A percentile compares a stretch with the other conserved stretches of the same genome.
Evolutionary conservation across 768 basidiomycete species (phyloP).

Genomic region (Suillus hirtellus): DNA sequence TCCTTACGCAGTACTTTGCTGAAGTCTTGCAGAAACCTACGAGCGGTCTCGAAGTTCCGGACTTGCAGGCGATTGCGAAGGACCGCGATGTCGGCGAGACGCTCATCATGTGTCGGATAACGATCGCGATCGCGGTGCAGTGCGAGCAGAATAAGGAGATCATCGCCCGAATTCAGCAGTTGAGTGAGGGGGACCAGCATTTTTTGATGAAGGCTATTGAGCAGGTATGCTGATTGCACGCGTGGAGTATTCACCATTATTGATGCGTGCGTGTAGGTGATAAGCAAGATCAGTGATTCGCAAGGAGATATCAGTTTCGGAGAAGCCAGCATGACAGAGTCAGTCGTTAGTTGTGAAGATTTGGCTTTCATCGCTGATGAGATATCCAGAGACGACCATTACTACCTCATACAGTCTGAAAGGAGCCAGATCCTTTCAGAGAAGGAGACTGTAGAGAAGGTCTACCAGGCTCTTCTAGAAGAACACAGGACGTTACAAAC

Average conservation of each 20-base stretch:
- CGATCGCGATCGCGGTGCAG: constrained; percentile 86
- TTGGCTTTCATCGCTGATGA: constrained; percentile 14
- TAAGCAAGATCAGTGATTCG: constrained; percentile 65
- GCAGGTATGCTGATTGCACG: constrained; percentile 51
- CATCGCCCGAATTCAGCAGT: constrained; percentile 83
- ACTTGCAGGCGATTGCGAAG: constrained; percentile 84
- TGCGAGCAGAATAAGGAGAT: constrained; percentile 87
- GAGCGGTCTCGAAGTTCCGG: constrained; percentile 78
- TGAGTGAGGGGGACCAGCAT: constrained; percentile 84
- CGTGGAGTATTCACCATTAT: constrained; percentile 4
- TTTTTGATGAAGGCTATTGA: constrained; percentile 93
- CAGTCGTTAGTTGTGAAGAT: constrained; percentile 29
- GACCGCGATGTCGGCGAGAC: constrained; percentile 65
- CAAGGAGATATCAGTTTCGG: constrained; percentile 48
- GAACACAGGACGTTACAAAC: constrained; percentile 77
- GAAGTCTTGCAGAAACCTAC: constrained; percentile 83
- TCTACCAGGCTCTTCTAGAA: constrained; percentile 72
- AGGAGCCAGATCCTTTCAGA: constrained; percentile 74
- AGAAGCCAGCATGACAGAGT: constrained; percentile 80
- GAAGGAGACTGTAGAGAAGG: constrained; percentile 84
- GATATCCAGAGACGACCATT: constrained; percentile 77
- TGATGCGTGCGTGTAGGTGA: constrained; percentile 49
- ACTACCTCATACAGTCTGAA: constrained; percentile 82
- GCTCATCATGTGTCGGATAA: constrained; percentile 74
- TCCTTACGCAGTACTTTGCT: constrained; percentile 86